A percentile compares a stretch with the other conserved stretches of the same genome.
Conservation (phyloP, 805 yeast genomes). For the Cyberlindnera japonica region DNA sequence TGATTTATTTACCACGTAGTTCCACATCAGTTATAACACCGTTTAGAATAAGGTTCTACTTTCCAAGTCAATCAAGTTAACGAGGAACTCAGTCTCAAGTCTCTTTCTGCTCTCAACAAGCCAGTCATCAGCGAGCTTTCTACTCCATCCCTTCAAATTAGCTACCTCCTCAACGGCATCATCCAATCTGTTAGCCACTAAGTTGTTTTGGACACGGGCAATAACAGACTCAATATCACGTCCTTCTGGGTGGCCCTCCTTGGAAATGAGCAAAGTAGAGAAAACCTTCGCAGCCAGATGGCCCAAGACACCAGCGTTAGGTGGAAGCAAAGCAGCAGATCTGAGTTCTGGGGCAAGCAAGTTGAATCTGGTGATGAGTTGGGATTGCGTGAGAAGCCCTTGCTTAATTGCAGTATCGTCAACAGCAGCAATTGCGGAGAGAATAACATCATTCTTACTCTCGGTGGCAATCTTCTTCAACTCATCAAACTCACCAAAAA, state of each 20-base stretch:
- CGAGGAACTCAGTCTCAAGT: constrained; percentile 79
- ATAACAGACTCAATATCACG: constrained; percentile 85
- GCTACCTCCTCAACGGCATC: constrained; percentile 92
- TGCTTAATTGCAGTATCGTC: constrained; percentile 40
- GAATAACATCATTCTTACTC: constrained; percentile 42
- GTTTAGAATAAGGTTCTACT: constrained; percentile 41
- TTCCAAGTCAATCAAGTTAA: constrained; percentile 66
- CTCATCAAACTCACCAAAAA: constrained; percentile 21
- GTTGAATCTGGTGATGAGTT: constrained; percentile 39
- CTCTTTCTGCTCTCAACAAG: constrained; percentile 83
- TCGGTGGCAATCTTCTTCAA: constrained; percentile 37
- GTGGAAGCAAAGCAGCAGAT: constrained; percentile 84
- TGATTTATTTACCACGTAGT: neutral
- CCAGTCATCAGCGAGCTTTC: constrained; percentile 90
- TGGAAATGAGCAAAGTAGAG: constrained; percentile 70
- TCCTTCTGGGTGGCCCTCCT: constrained; percentile 75
- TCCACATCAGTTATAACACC: neutral
- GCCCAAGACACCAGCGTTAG: constrained; percentile 93
- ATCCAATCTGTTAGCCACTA: constrained; percentile 73
- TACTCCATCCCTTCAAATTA: constrained; percentile 87
- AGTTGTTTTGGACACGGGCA: constrained; percentile 75
- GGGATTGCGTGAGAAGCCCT: constrained; percentile 51
- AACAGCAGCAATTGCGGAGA: constrained; percentile 43
- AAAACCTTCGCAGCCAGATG: constrained; percentile 79
- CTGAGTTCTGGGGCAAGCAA: constrained; percentile 81